Percentiles rank a stretch among this genome's conserved stretches.
Evolutionary conservation across 441 rosid species (phyloP).

Genomic region (Populus hybrid): DNA sequence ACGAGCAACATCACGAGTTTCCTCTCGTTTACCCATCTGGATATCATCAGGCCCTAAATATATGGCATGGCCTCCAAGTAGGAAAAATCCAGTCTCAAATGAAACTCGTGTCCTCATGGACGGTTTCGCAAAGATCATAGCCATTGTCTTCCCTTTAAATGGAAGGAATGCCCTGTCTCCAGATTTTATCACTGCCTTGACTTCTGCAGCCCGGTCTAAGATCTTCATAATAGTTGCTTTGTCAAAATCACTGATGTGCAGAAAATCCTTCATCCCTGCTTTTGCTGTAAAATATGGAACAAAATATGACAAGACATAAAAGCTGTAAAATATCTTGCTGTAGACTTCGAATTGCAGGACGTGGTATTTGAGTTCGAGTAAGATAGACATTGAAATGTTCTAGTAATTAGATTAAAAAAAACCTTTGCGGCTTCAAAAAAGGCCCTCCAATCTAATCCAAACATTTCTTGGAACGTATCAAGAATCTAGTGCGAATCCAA

Average conservation of each 20-base stretch:
- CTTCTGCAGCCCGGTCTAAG: slow-evolving; percentile 72
- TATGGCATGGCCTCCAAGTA: slow-evolving; percentile 94
- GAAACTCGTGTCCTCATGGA: slow-evolving; percentile 98
- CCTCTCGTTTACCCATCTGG: slow-evolving; percentile 98
- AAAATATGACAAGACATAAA: not conserved
- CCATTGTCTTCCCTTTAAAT: slow-evolving; percentile 92
- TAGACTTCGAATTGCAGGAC: not conserved
- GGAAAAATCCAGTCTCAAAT: slow-evolving; percentile 91
- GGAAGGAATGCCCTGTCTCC: slow-evolving; percentile 82
- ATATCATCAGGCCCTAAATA: slow-evolving; percentile 91
- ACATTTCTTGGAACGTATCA: not conserved
- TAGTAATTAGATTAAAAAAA: not conserved
- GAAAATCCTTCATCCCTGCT: slow-evolving; percentile 58
- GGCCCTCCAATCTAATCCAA: not conserved
- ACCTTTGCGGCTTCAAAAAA: not conserved
- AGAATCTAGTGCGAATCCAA: not conserved
- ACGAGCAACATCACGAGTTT: slow-evolving; percentile 96
- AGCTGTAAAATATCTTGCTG: not conserved
- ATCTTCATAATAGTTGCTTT: slow-evolving; percentile 70
- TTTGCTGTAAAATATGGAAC: slow-evolving; percentile 36
- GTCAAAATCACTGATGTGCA: slow-evolving; percentile 86
- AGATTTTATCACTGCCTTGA: slow-evolving; percentile 72
- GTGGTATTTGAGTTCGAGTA: too few relatives aligned
- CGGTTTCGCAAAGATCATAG: slow-evolving; percentile 97
- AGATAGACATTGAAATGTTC: not conserved